phyloP scores from a whole-genome alignment of 2,329 filamentous ascomycete species.

The Scortechinia acanthostroma region DNA sequence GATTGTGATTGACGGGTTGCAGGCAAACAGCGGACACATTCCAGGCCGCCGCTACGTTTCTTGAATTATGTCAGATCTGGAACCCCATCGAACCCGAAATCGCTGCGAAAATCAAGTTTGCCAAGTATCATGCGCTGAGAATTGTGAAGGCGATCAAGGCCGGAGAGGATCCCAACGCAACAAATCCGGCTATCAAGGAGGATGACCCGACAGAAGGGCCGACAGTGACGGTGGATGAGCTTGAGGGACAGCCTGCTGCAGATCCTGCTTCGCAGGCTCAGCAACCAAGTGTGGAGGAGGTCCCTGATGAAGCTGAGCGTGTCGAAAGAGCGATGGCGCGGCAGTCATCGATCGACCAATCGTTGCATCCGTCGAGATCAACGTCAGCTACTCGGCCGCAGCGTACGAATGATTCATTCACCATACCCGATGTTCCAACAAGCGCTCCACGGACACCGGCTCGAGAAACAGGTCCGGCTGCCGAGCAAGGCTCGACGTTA shows the following conservation, averaged over 20 bases:
- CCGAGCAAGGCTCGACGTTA: conserved; percentile 2
- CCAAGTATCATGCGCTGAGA: conserved; percentile 15
- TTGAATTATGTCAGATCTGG: conserved; percentile 58
- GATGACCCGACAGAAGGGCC: conserved; percentile 19
- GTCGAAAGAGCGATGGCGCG: conserved; percentile 5
- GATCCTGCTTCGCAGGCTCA: conserved; percentile 7
- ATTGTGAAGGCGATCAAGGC: conserved; percentile 55
- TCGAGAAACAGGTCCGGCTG: not conserved
- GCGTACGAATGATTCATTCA: not conserved
- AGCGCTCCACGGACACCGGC: not conserved
- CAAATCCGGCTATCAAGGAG: conserved; percentile 62
- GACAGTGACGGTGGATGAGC: conserved; percentile 17
- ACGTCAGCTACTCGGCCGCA: not conserved
- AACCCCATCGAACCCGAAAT: conserved; percentile 37
- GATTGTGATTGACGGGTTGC: not conserved
- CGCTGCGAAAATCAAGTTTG: not conserved
- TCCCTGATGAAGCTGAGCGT: conserved; percentile 8
- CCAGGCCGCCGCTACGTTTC: conserved; percentile 56
- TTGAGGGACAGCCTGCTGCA: conserved; percentile 37
- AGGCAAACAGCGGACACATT: conserved; percentile 64
- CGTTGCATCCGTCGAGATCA: not conserved
- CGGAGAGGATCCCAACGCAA: conserved; percentile 61
- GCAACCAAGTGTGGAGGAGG: conserved; percentile 17
- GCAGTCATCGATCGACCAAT: not conserved
- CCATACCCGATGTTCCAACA: not conserved